phyloP scores from a whole-genome alignment of 768 basidiomycete species.

The Lactifluus rugatus region DNA sequence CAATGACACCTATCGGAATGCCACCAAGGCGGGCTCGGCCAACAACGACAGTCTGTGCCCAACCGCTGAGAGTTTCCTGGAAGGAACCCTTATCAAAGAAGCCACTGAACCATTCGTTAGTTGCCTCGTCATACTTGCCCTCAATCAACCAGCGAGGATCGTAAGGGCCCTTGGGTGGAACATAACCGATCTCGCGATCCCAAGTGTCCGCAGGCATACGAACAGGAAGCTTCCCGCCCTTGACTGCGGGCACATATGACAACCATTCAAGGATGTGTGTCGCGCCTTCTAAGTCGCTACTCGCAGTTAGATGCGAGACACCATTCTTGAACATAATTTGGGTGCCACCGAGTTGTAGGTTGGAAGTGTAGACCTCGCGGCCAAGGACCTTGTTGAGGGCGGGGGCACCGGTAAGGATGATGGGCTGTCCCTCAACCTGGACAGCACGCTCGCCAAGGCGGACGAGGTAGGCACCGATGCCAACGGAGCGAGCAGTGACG shows the following conservation, averaged over 20 bases:
- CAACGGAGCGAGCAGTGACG: constrained; percentile 96
- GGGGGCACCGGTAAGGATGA: constrained; percentile 94
- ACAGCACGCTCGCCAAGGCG: constrained; percentile 96
- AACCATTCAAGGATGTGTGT: constrained; percentile 91
- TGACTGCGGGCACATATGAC: constrained; percentile 82
- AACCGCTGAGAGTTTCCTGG: constrained; percentile 97
- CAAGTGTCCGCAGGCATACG: constrained; percentile 64
- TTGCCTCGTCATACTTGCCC: constrained; percentile 80
- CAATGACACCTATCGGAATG: constrained; percentile 95
- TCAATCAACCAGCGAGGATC: constrained; percentile 98
- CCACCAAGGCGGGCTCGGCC: constrained; percentile 95
- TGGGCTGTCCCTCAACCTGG: constrained; percentile 98
- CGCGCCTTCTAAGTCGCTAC: constrained; percentile 92
- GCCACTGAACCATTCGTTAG: constrained; percentile 69
- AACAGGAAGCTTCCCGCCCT: constrained; percentile 72
- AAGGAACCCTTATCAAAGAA: constrained; percentile 98
- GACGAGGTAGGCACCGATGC: constrained; percentile 98
- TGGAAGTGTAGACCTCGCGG: constrained; percentile 97
- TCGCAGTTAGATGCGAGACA: constrained; percentile 91
- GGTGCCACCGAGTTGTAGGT: constrained; percentile 97
- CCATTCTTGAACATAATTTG: constrained; percentile 99
- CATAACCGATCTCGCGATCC: constrained; percentile 89
- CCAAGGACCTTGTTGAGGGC: constrained; percentile 99
- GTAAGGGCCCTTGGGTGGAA: constrained; percentile 88
- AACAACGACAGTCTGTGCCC: constrained; percentile 98